Percentiles rank a stretch among this genome's conserved stretches.
These are phyloP conservation scores for Eruca vesicaria DNA, from an alignment of 441 rosid genomes.

Conservation along the genomic window DNA sequence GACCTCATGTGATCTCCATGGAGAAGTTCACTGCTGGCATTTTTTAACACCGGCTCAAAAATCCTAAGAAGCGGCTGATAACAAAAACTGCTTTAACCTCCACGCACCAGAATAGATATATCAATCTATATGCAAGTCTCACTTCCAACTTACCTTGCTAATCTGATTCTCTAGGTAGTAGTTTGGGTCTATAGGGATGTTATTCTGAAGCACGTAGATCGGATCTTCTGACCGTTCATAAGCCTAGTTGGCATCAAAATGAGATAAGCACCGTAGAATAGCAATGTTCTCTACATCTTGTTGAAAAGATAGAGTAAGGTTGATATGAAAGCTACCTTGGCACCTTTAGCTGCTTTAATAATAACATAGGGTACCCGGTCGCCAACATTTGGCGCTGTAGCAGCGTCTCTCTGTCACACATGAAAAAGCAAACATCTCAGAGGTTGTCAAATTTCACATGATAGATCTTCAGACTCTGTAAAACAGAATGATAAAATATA, in stretches of 20 bases:
- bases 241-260: constrained; percentile 57
- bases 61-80: constrained; percentile 91
- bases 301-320: background rate
- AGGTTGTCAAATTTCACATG: constrained; percentile 23
- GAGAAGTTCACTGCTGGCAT: constrained; percentile 94
- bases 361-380: constrained; percentile 98
- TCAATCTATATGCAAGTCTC: constrained; percentile 1
- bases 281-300: constrained; percentile 1
- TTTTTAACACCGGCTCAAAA: constrained; percentile 95
- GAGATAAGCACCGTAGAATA: constrained; percentile 2
- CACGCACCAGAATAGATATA: constrained; percentile 13
- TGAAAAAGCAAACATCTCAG: constrained; percentile 17
- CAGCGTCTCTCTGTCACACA: constrained; percentile 84
- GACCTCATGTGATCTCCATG: constrained; percentile 93
- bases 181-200: constrained; percentile 90
- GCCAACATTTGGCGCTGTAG: constrained; percentile 99
- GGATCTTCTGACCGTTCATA: constrained; percentile 98
- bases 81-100: constrained; percentile 8
- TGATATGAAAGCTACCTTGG: constrained; percentile 62
- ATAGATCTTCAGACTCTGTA: background rate
- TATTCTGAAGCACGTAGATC: constrained; percentile 87
- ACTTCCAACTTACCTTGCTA: constrained; percentile 66
- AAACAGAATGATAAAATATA: background rate
- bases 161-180: constrained; percentile 96
- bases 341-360: constrained; percentile 93